Evolutionary conservation across 345 rosid genomes (phyloP), one percentile per base, ranked within the genome.

Genomic region (Salix koriyanagi): DNA sequence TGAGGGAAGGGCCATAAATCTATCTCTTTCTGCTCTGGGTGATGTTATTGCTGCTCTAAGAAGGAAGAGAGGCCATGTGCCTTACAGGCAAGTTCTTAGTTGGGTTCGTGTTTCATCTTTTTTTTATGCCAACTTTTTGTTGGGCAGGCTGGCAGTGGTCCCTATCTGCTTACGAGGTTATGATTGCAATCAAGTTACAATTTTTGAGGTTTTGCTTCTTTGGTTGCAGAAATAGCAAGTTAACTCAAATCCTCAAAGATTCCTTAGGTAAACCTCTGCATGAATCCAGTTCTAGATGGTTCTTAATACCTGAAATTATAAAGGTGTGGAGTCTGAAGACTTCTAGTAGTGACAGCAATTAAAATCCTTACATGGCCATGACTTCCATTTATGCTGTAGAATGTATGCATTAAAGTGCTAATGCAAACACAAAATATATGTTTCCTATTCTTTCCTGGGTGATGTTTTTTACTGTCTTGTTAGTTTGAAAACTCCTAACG

Each of bases 221-320:
- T 79, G 77, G 72, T 83, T 90, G 94, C 99, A 95, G 97, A 86
- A 95, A 95, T 79, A 90, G 97, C 91, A 95, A 95, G 91, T 83
- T 95, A 70, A 93, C 99, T 79, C 99, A 95, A 82, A 91, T 95
- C 79, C 97, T 93, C 81, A 90, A 88, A 87, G 99, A 95, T 87
- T 95, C 94, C 75, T 79, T 95, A 81, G 97, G 99, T 93, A 86
- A 79, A 82, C 61, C 56, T 11, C 50, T 76, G 74, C 68, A 6
- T 50, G 18, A 30, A 65, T 16, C 23, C 21, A 9, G 23, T 19
- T 19, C 28, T 16, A 60, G 14, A 14, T 12, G 50, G 18, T 46
- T 46, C 50, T 13, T 46, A 46, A 3, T 14, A 46, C 50, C 50
- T 46, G 50, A 46, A 46, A 46, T 11, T 46, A 46, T 46, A 4